Base-by-base conservation (phyloP, 2,329 filamentous ascomycete genomes). In the Chaetomium sp. region DNA sequence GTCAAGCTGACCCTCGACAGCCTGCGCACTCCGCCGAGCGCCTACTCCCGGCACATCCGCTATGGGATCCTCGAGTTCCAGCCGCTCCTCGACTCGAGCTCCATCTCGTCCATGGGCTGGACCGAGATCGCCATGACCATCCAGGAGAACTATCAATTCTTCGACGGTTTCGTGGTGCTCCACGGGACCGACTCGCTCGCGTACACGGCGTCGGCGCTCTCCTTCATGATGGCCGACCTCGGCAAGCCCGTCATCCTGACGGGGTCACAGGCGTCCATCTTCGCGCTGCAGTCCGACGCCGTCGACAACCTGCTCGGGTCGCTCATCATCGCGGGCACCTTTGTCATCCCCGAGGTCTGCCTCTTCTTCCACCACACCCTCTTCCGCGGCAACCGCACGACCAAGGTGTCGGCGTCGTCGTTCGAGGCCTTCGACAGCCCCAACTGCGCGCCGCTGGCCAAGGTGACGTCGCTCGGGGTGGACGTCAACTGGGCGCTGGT, bases 361-460 rank as follows among this genome's bases (percentile, higher is more conserved):
- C 83, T 97, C 42, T 97, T 96, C 81, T 97, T 97, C 82, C 92
- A 95, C 77, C 91, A 96, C 79, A 92, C 89, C 70, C 85, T 97
- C 23, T 96, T 93, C 79, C 87, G 93, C 29, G 93, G 93, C 19
- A 97, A 96, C 77, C 83, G 93, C 65, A 88, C 91, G 10, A 95
- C 91, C 67, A 97, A 97, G 77, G 87, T 96, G 35, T 93, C 92
- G 16, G 91, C 93, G 6, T 91, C 90, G 65, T 87, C 91, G 61
- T 97, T 96, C 74, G 88, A 91, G 64, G 93, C 92, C 7, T 97
- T 97, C 76, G 90, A 88, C 64, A 92, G 90, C 54, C 93, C 93
- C n/a, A 97, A 97, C 76, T 87, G 87, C 70, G 85, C 90, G 38
- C 91, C 93, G 3, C 81, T 97, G 63, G 93, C 92, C 49, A 88